Conservation (phyloP, 371 early-diverging fungal genomes). For the Blakeslea trispora region DNA sequence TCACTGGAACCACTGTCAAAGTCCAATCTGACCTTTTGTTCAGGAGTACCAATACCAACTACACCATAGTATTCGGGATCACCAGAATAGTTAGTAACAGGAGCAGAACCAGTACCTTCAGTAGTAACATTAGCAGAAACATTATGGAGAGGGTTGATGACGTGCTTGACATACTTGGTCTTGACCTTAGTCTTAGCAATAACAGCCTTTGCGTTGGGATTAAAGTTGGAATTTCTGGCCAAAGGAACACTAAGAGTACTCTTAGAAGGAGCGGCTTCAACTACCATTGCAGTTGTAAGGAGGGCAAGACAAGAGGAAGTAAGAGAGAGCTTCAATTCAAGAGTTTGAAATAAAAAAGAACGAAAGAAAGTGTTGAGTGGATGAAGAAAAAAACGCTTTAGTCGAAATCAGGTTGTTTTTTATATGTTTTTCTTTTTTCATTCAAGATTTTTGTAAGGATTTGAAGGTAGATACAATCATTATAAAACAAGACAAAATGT, state of each 20-base stretch:
- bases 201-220: constrained; percentile 14
- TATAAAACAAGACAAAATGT: no score
- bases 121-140: background rate
- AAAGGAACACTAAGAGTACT: constrained; percentile 13
- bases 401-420: no score
- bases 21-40: constrained; percentile 61
- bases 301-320: constrained; percentile 6
- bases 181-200: constrained; percentile 14
- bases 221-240: constrained; percentile 14
- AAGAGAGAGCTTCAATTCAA: constrained; percentile 3
- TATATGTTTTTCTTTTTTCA: no score
- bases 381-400: background rate
- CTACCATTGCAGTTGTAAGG: constrained; percentile 6
- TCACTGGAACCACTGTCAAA: constrained; percentile 76
- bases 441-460: no score
- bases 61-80: constrained; percentile 24
- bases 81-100: constrained; percentile 37
- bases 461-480: no score
- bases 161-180: constrained; percentile 15
- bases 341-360: constrained; percentile 1
- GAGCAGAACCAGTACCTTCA: constrained; percentile 5
- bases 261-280: constrained; percentile 5
- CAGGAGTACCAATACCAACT: constrained; percentile 64
- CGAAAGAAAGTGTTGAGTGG: background rate
- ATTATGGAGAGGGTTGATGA: background rate